Evolutionary conservation across 169 alveolate species (phyloP).

Genomic region (Blepharisma undulans): DNA sequence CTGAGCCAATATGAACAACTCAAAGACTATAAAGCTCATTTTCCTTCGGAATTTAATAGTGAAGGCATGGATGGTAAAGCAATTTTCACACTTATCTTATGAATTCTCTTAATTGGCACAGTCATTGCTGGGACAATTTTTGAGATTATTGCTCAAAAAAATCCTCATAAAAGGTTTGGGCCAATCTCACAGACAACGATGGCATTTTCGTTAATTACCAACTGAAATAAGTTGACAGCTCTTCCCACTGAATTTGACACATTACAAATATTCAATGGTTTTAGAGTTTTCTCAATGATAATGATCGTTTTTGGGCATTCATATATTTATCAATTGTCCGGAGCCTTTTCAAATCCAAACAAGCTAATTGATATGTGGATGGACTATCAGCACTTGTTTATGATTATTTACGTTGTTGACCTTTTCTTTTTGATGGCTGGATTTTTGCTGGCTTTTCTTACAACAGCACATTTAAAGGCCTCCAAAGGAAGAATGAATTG

Average conservation of each 20-base stretch:
- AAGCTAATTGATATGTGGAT: background rate
- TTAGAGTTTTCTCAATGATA: background rate
- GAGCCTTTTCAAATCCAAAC: background rate
- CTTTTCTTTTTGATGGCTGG: conserved; percentile 11
- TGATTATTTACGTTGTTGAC: background rate
- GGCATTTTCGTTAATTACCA: background rate
- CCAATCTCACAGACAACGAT: background rate
- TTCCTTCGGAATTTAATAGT: background rate
- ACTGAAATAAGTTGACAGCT: background rate
- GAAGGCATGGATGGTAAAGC: background rate
- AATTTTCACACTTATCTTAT: background rate
- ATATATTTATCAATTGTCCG: background rate
- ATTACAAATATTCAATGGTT: background rate
- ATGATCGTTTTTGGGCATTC: background rate
- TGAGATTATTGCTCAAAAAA: background rate
- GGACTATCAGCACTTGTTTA: background rate
- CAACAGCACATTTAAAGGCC: background rate
- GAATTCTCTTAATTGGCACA: background rate
- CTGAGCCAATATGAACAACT: background rate
- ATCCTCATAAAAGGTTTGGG: background rate
- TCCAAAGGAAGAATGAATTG: background rate
- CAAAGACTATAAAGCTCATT: background rate
- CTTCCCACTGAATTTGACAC: background rate
- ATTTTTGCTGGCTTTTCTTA: background rate
- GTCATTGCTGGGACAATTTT: background rate